Percentiles rank a stretch among this genome's conserved stretches.
phyloP scores from a whole-genome alignment of 2,329 filamentous ascomycete genomes.

The Alternaria ethzedia region DNA sequence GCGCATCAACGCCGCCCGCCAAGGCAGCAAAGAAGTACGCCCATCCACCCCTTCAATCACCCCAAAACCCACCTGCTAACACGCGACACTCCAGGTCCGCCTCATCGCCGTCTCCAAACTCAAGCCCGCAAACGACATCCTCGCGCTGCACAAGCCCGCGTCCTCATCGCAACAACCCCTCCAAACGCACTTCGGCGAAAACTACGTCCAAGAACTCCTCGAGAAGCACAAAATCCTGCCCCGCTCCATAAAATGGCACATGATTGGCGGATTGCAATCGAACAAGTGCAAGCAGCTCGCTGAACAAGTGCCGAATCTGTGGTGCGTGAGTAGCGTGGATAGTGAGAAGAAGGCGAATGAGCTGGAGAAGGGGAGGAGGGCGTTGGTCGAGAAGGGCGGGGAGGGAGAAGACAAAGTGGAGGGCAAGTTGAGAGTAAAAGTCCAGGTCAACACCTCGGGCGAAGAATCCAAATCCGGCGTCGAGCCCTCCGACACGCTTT shows the following conservation, averaged over 20 bases:
- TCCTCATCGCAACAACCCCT: slow-evolving; percentile 9
- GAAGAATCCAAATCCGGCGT: slow-evolving; percentile 87
- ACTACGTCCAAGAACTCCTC: slow-evolving; percentile 81
- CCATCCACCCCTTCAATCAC: neutral
- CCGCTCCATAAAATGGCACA: slow-evolving; percentile 84
- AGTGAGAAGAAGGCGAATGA: slow-evolving; percentile 83
- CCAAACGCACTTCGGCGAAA: slow-evolving; percentile 90
- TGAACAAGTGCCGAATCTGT: slow-evolving; percentile 82
- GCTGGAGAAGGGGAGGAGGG: slow-evolving; percentile 76
- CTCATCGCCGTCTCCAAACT: slow-evolving; percentile 96
- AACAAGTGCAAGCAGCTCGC: slow-evolving; percentile 91
- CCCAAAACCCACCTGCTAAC: slow-evolving; percentile 2
- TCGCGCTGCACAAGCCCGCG: slow-evolving; percentile 73
- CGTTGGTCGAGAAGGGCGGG: slow-evolving; percentile 50
- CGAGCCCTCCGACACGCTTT: slow-evolving; percentile 67
- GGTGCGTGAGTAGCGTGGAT: slow-evolving; percentile 91
- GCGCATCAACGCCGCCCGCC: slow-evolving; percentile 50
- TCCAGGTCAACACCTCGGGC: slow-evolving; percentile 95
- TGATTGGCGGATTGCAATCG: slow-evolving; percentile 92
- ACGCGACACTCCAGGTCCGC: slow-evolving; percentile 65
- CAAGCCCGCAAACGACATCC: slow-evolving; percentile 89
- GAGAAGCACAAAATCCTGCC: slow-evolving; percentile 87
- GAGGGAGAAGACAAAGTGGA: slow-evolving; percentile 34
- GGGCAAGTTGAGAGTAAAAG: slow-evolving; percentile 71
- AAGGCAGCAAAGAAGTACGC: slow-evolving; percentile 36